Evolutionary conservation across 331 rosid genomes (phyloP), one percentile per base, ranked within the genome.

Genomic region (Erythrophleum ivorense): DNA sequence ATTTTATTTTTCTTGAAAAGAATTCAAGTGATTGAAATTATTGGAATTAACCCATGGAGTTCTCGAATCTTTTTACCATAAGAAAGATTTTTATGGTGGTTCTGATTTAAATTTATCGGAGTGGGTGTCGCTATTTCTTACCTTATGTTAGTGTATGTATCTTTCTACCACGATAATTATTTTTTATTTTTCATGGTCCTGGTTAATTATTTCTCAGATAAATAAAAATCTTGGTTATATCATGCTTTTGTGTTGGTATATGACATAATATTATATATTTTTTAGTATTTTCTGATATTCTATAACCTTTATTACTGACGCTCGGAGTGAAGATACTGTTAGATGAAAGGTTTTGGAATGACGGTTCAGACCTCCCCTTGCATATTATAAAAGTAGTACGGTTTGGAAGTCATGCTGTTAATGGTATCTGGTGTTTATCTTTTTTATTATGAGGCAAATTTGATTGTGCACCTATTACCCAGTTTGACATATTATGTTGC

Each of bases 241-340:
- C 18, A 1, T 52, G 1, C 2, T 2, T 52, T 52, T 52, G 14
- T 15, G 57, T 52, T 52, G 14, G 57, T 13, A 3, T 52, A 52
- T 3, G n/a, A 13, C n/a, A 12, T 52, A 48, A 12, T 52, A 5
- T 54, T 18, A 4, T 52, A 11, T 52, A 5, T 54, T 15, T 64
- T 33, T n/a, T 16, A 7, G 29, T 62, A 8, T 63, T 78, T 54
- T 75, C 54, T 75, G 58, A 31, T 49, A 19, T 76, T 84, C 41
- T 33, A 52, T 50, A 52, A 3, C 50, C 13, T 3, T 52, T 13
- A 15, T 36, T 36, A 38, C 29, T 66, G 71, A 15, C 2, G 7
- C 24, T 55, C n/a, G 4, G 60, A 55, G 18, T 55, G 6, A 6
- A 55, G 24, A 55, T 55, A n/a, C 14, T 58, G 64, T 12, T 7